Conservation (phyloP, 1,284 basidiomycete species). For the Apiotrichum siamense region DNA sequence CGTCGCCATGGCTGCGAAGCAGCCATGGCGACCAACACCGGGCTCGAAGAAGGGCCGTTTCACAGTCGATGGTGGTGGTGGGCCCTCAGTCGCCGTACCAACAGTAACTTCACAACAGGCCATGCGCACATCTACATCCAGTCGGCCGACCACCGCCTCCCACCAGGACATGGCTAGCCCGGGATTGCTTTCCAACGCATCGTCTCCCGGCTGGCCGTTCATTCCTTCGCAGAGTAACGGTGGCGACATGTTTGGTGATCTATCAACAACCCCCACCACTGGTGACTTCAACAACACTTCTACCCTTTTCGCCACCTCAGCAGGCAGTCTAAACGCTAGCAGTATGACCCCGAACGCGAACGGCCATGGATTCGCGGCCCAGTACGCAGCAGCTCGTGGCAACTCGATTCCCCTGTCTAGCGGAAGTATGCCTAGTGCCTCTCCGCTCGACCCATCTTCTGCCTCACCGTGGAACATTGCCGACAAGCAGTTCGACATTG, state of each 20-base stretch:
- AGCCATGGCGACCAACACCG: constrained; percentile 29
- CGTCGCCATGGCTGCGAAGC: constrained; percentile 30
- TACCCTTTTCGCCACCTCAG: constrained; percentile 6
- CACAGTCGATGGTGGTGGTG: constrained; percentile 41
- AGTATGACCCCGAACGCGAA: constrained; percentile 14
- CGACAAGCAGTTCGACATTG: constrained; percentile 4
- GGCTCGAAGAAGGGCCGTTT: constrained; percentile 43
- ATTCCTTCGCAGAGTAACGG: neutral
- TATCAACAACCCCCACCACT: constrained; percentile 10
- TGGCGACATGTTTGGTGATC: constrained; percentile 3
- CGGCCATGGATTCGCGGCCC: constrained; percentile 11
- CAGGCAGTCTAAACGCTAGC: constrained; percentile 2
- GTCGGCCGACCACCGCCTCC: neutral
- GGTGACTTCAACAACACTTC: constrained; percentile 1
- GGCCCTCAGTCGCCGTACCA: constrained; percentile 5
- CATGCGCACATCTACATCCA: neutral
- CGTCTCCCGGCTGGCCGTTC: constrained; percentile 6
- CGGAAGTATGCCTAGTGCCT: constrained; percentile 18
- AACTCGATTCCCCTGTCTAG: neutral
- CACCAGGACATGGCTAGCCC: neutral
- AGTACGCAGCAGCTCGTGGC: constrained; percentile 8
- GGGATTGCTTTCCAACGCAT: neutral
- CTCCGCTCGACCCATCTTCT: constrained; percentile 28
- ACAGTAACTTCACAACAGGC: constrained; percentile 22
- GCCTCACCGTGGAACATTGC: constrained; percentile 23